Conservation (phyloP, 352 stramenopile genomes). For the Thalassiosira pacifica region DNA sequence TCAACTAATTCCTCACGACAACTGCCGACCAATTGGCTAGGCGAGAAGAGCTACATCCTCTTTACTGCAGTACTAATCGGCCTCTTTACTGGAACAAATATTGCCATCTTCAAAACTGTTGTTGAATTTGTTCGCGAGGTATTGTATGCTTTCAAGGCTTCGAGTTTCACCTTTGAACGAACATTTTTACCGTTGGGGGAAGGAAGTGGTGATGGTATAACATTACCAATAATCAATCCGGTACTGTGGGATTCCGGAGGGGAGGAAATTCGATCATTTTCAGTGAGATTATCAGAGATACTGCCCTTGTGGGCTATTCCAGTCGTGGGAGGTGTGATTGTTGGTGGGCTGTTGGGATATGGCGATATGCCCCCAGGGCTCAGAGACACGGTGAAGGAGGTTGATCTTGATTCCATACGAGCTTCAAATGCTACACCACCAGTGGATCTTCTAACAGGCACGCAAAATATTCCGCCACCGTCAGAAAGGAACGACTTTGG, state of each 20-base stretch:
- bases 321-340: constrained; percentile 71
- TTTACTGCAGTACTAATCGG: constrained; percentile 69
- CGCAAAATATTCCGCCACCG: constrained; percentile 51
- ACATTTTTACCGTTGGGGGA: too few relatives aligned
- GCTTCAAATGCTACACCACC: constrained; percentile 47
- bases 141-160: too few relatives aligned
- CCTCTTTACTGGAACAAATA: constrained; percentile 68
- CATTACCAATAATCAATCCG: constrained; percentile 26
- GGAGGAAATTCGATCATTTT: constrained; percentile 33
- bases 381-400: constrained; percentile 74
- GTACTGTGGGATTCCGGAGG: constrained; percentile 18
- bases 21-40: constrained; percentile 65
- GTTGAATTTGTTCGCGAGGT: constrained; percentile 74
- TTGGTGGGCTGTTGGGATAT: constrained; percentile 59
- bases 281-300: constrained; percentile 39
- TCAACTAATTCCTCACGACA: constrained; percentile 33
- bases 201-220: constrained; percentile 52
- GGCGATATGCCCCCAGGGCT: constrained; percentile 77
- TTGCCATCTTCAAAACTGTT: constrained; percentile 81
- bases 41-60: constrained; percentile 66
- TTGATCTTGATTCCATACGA: constrained; percentile 64
- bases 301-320: constrained; percentile 65
- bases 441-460: constrained; percentile 51
- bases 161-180: too few relatives aligned
- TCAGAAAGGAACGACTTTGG: constrained; percentile 50